phyloP scores from a whole-genome alignment of 441 rosid species.

The Populus trichocarpa region DNA sequence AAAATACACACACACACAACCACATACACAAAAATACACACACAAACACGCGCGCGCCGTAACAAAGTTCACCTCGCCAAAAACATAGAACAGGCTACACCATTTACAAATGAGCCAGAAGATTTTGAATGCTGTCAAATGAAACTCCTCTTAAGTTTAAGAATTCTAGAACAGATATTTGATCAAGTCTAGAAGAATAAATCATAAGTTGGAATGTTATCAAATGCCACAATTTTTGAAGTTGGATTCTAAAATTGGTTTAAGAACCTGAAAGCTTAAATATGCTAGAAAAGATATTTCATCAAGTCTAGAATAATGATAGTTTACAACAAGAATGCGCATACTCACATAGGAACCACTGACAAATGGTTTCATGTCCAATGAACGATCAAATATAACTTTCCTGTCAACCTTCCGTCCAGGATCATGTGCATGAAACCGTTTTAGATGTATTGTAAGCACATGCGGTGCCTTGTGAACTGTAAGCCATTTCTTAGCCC shows the following conservation, averaged over 20 bases:
- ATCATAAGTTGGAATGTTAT: neutral
- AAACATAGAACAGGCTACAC: no score
- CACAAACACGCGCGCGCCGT: no score
- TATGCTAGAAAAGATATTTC: neutral
- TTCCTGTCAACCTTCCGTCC: conserved; percentile 73
- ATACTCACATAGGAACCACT: conserved; percentile 78
- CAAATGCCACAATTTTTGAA: neutral
- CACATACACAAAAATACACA: no score
- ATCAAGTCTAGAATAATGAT: neutral
- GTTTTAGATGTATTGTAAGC: conserved; percentile 79
- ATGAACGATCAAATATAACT: conserved; percentile 56
- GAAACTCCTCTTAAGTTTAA: neutral
- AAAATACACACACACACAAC: no score
- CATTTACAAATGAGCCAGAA: no score
- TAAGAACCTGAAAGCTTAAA: neutral
- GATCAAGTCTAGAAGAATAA: neutral
- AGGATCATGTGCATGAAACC: conserved; percentile 75
- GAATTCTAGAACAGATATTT: neutral
- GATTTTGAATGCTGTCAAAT: no score
- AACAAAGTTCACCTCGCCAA: no score
- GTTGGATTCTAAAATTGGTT: neutral
- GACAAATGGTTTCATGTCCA: conserved; percentile 84
- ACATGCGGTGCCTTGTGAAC: conserved; percentile 88
- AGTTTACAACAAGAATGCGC: neutral
- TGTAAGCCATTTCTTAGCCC: conserved; percentile 78